Evolutionary conservation across 345 rosid species (phyloP).

Genomic region (Acer yangbiense): DNA sequence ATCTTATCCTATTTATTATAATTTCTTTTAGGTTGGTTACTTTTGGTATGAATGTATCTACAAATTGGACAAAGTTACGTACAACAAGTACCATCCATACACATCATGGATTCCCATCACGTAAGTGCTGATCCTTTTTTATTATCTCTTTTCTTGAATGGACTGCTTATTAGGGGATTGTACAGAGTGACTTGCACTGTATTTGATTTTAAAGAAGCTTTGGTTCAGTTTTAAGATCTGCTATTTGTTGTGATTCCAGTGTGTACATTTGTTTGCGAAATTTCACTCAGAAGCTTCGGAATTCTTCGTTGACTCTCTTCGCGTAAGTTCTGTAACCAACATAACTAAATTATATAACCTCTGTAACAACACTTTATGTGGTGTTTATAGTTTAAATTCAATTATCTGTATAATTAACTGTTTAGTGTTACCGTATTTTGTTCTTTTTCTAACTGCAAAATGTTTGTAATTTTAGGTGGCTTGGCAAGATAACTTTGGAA

Average conservation of each 20-base stretch:
- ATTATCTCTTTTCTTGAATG: neutral
- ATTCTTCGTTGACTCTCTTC: constrained; percentile 72
- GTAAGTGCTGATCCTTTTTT: constrained; percentile 42
- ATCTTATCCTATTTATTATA: constrained; percentile 4
- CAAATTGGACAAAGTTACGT: constrained; percentile 86
- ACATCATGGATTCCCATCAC: constrained; percentile 99
- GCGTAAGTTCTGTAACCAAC: constrained; percentile 54
- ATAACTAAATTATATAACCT: constrained; percentile 17
- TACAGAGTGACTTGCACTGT: neutral
- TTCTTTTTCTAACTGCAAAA: constrained; percentile 23
- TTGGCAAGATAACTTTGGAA: constrained; percentile 90
- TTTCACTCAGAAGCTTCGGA: constrained; percentile 81
- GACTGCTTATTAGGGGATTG: neutral
- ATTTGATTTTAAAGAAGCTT: neutral
- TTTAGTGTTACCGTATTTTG: neutral
- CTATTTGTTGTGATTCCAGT: constrained; percentile 41
- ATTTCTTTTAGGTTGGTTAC: constrained; percentile 68
- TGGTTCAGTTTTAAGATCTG: constrained; percentile 18
- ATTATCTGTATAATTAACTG: neutral
- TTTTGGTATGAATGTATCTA: constrained; percentile 92
- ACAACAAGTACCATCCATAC: constrained; percentile 96
- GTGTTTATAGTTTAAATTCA: neutral
- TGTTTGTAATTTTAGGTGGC: constrained; percentile 66
- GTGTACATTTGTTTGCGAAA: constrained; percentile 93
- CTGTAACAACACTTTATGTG: neutral